Conservation (phyloP, 768 basidiomycete genomes). For the Boletus huronensis region DNA sequence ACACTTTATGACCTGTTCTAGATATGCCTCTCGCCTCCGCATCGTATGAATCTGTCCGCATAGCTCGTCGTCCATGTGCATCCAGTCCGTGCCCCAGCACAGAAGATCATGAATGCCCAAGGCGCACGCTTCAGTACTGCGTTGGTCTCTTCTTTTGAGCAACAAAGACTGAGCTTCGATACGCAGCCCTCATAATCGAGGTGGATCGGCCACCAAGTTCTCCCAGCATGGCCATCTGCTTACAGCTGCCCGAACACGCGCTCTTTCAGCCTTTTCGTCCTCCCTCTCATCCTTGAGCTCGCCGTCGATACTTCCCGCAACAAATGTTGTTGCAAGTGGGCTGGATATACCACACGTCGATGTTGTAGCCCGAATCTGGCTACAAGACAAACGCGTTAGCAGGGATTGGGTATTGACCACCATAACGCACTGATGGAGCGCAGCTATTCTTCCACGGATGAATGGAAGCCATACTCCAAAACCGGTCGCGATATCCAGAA, state of each 20-base stretch:
- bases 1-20: slow-evolving; percentile 58
- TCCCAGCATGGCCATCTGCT: slow-evolving; percentile 82
- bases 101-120: slow-evolving; percentile 45
- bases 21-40: slow-evolving; percentile 61
- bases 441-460: slow-evolving; percentile 79
- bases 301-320: slow-evolving; percentile 87
- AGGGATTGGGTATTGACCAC: neutral
- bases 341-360: slow-evolving; percentile 94
- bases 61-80: slow-evolving; percentile 76
- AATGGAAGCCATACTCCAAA: slow-evolving; percentile 83
- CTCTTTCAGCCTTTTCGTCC: slow-evolving; percentile 67
- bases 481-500: slow-evolving; percentile 81
- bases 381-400: slow-evolving; percentile 28
- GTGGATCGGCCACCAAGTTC: slow-evolving; percentile 47
- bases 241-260: slow-evolving; percentile 72
- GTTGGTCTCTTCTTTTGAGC: too few species aligned
- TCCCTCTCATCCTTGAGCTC: slow-evolving; percentile 55
- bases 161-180: slow-evolving; percentile 27
- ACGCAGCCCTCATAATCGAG: neutral
- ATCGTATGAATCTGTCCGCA: slow-evolving; percentile 71
- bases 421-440: slow-evolving; percentile 58
- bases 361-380: slow-evolving; percentile 84
- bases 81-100: slow-evolving; percentile 56
- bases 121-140: too few species aligned
- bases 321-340: slow-evolving; percentile 94